A percentile compares a stretch with the other conserved stretches of the same genome.
Evolutionary conservation across 2,329 filamentous ascomycete species (phyloP).

Genomic region (Ascochyta pisi): DNA sequence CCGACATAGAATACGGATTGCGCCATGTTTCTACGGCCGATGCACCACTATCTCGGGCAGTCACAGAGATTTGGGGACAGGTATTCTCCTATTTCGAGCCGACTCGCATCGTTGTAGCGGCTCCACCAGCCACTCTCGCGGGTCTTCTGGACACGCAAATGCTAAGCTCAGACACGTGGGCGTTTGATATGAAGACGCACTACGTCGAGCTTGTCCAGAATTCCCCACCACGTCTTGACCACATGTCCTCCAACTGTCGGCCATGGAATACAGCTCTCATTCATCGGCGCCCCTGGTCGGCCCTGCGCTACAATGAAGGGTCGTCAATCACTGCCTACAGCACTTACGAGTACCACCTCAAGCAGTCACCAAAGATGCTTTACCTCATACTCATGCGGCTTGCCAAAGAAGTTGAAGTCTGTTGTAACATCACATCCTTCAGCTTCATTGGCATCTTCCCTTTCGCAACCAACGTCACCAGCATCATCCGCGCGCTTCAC

Average conservation of each 20-base stretch:
- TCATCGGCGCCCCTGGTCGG: slow-evolving; percentile 68
- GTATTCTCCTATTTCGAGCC: slow-evolving; percentile 42
- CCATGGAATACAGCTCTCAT: slow-evolving; percentile 55
- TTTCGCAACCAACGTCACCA: slow-evolving; percentile 64
- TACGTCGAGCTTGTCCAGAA: slow-evolving; percentile 58
- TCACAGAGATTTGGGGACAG: slow-evolving; percentile 41
- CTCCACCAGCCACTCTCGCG: slow-evolving; percentile 68
- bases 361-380: slow-evolving; percentile 68
- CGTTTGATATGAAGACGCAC: slow-evolving; percentile 69
- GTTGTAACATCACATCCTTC: slow-evolving; percentile 54
- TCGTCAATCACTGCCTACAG: slow-evolving; percentile 75
- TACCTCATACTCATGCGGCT: slow-evolving; percentile 53
- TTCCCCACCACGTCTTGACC: slow-evolving; percentile 12
- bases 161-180: slow-evolving; percentile 66
- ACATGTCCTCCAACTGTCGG: slow-evolving; percentile 20
- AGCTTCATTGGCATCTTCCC: slow-evolving; percentile 73
- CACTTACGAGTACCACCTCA: slow-evolving; percentile 74
- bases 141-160: slow-evolving; percentile 65
- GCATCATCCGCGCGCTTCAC: slow-evolving; percentile 33
- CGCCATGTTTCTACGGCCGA: slow-evolving; percentile 37
- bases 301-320: slow-evolving; percentile 74
- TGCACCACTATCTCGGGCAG: slow-evolving; percentile 59
- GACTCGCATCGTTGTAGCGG: slow-evolving; percentile 50
- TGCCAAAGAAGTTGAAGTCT: slow-evolving; percentile 30
- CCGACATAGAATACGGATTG: slow-evolving; percentile 49